Base-by-base conservation (phyloP, 768 basidiomycete genomes). In the Gyrodon lividus region DNA sequence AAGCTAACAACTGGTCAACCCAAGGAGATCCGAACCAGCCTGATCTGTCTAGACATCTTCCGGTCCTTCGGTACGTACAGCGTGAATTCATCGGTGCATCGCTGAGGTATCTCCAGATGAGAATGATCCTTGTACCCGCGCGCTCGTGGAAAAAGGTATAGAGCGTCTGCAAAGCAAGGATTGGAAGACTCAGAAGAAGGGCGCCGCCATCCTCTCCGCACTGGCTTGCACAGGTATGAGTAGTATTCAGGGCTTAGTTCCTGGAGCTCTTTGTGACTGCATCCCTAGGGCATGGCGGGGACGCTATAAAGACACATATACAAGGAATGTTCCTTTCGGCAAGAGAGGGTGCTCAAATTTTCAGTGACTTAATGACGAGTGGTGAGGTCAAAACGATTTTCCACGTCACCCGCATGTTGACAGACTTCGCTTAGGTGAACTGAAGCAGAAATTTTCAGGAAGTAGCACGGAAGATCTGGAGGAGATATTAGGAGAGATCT, bases 1-100 rank as follows among this genome's bases (percentile, higher is more conserved):
- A 64, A 64, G 42, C 39, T 65, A 13, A 50, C 40, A 3, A 55
- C 37, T 24, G 64, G 56, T 0, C 37, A 50, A 22, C 8, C 54
- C 5, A 54, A 50, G 14, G 64, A 60, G 30, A 52, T 52, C 5
- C 56, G 56, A 19, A 65, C 63, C 12, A 60, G 60, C 34, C 35
- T 9, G 19, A 38, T 53, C 42, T 53, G 22, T 17, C 23, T 55
- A 37, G 41, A 40, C 12, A 51, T 51, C 9, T 44, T 55, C 5
- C 10, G 41, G 26, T 50, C 50, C 9, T 34, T 47, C 19, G 35
- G 54, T 51, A 34, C 3, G 49, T 8, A 5, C 7, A 4, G 19
- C 34, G n/a, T 20, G 20, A 17, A 3, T 1, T 28, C 14, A 6
- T 9, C 3, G 1, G 7, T 24, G 23, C 23, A 22, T 20, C n/a